Evolutionary conservation across 2,329 filamentous ascomycete genomes (phyloP), one percentile per base, ranked within the genome.

Genomic region (Colletotrichum paranaense): DNA sequence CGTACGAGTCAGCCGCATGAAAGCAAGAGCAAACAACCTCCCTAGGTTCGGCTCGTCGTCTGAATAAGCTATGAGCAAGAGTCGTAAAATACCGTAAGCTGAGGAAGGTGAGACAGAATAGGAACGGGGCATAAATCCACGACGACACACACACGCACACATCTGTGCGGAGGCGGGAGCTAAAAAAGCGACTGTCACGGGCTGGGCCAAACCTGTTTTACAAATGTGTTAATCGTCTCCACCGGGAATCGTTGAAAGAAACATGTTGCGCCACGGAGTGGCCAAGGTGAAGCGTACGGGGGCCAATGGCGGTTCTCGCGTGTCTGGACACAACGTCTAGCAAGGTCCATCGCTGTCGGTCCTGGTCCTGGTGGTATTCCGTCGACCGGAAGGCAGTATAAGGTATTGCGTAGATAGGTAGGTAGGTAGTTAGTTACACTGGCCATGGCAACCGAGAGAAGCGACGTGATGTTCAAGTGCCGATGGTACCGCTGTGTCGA

Each of bases 151-250:
- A 32, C 38, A 42, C 30, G n/a, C 42, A 49, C 42, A 49, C 26
- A 72, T 69, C 59, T 58, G 55, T 73, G 70, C 67, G 56, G 70
- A 65, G 53, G 60, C 70, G 67, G 67, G 67, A 73, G 57, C 70
- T 73, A 49, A 49, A 49, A 42, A 49, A 11, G 11, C 19, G 42
- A 22, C 49, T 38, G 62, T 38, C 22, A 35, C 14, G 53, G 52
- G 22, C 42, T 49, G 49, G 56, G 68, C 62, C 57, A 55, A 52
- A 30, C 56, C 42, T 42, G 68, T 67, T 71, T 67, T 56, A 57
- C 63, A 19, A 35, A 46, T 28, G 53, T 60, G 24, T 60, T 55
- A 49, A 32, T 38, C n/a, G 9, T 42, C 22, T 38, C 30, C 16
- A 26, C 53, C 28, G 11, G 30, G 24, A 46, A 53, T 35, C 8